Evolutionary conservation across 169 alveolate species (phyloP), one percentile per base, ranked within the genome.

Genomic region (Plasmodium inui): DNA sequence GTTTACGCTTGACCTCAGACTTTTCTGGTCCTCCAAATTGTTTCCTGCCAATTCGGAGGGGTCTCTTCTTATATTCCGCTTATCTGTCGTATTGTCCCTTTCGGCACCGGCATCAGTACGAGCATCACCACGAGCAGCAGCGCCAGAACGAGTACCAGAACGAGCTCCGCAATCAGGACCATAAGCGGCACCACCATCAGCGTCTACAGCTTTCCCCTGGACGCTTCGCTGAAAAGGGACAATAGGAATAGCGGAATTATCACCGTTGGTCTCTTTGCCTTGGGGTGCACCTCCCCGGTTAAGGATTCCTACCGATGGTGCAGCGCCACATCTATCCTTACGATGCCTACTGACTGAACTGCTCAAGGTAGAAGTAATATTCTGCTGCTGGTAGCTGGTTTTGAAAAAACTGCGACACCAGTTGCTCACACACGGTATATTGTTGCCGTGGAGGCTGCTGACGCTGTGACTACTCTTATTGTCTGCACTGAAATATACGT

Each of bases 1-100:
- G 61, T 88, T 57, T 53, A 50, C 72, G 50, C 94, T 88, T 44
- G 94, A 88, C 71, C 83, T 88, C 34, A 88, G 50, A 30, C 89
- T 88, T 79, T 88, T 88, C 22, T 78, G 82, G 71, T 79, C 94
- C 10, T 34, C 46, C 26, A 79, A 61, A 39, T 39, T 88, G 84
- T 44, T 61, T 88, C 22, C 44, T 12, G 32, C 46, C 32, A 61
- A 57, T 57, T 30, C 74, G 72, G 26, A 10, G 44, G 82, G 50
- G 14, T 61, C 50, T 67, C 28, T 44, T 74, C 79, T 14, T 37
- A 30, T 39, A 8, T 17, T 37, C 6, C 74, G 28, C 71, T 26
- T 28, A 39, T 71, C 50, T 37, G 41, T 28, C 71, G 39, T 28
- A 50, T n/a, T 78, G 37, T 76, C 93, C 67, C 34, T 74, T 26